Evolutionary conservation across 1,139 yeast species (phyloP), one percentile per base, ranked within the genome.

Genomic region (Blastobotrys illinoisensis): DNA sequence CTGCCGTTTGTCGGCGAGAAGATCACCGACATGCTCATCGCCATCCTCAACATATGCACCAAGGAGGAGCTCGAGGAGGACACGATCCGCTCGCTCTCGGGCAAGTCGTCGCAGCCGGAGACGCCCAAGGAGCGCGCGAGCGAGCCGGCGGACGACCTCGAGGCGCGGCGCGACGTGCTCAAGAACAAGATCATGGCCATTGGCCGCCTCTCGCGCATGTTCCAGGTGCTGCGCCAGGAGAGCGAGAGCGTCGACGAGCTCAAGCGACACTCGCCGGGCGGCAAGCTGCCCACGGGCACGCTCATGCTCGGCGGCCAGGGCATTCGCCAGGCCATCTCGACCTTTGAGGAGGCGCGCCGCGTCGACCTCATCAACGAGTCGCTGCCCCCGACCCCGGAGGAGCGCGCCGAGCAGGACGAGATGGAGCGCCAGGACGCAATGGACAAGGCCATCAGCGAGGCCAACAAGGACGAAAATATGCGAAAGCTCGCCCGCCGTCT

Each of bases 1-100:
- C 76, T 93, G 58, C 99, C 99, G 6, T 93, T 93, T 76, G 98
- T 93, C 44, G 98, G 98, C n/a, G 97, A 75, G 58, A 93, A 72
- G 82, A 90, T 91, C 56, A 88, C 97, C 16, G 98, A 93, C 67
- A 91, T 93, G 88, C 79, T 93, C 67, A 89, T 90, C 36, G 83
- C 95, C 1, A 88, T 93, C 49, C 79, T 93, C 68, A 91, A 91
- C 71, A 89, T 93, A 55, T 93, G 99, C 74, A 88, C 97, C 1
- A 96, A 90, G 67, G 97, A 93, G 67, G 99, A 93, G 71, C 78
- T 93, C 58, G 95, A 85, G 57, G 93, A 86, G 62, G 91, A 85
- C 14, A 48, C 40, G 50, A 49, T 48, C 2, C 24, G 24, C 4
- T 46, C 46, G 24, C 32, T 55, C 44, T 18, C 51, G 26, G 26